Evolutionary conservation across 257 asterid species (phyloP), one percentile per base, ranked within the genome.

Genomic region (Solanum verrucosum): DNA sequence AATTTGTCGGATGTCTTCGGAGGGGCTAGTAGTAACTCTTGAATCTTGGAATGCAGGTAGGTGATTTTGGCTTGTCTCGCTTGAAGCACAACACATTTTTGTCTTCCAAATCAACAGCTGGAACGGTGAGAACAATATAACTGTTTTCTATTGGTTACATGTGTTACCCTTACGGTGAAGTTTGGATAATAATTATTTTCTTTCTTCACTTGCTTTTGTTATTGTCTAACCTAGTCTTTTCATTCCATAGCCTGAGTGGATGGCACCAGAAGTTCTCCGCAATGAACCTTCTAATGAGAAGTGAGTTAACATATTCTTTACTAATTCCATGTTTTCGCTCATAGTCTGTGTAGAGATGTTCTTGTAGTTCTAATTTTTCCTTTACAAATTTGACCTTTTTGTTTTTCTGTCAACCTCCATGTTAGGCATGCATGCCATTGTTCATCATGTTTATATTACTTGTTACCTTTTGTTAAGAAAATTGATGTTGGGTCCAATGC

Each of bases 191-290:
- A 82, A 49, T 74, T n/a, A 38, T 85, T 49, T 49, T 38, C 34
- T 37, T 74, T n/a, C 65, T 82, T 73, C 71, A 49, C 71, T 37
- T 14, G 31, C 85, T 73, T 31, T 46, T 9, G 67, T 59, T 15
- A 77, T 46, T 37, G 79, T 65, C 74, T 75, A 27, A 42, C 71
- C 27, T 14, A 40, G 42, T 15, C 23, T 88, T 56, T 73, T 77
- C 42, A 72, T 63, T 89, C 82, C 88, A 73, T 89, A 97, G 99
- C 99, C 99, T 23, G 99, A 97, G 91, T 97, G 99, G 99, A 97
- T 97, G 99, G 99, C 99, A 73, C 99, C 99, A 44, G 99, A 97
- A 93, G 98, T 97, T 89, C 99, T 97, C 70, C 96, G 99, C 60
- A 97, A 97, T 90, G 99, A 97, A 91, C 98, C 95, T 90, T 97